Conservation (phyloP, 352 stramenopile species). For the Thalassiosira sp. region DNA sequence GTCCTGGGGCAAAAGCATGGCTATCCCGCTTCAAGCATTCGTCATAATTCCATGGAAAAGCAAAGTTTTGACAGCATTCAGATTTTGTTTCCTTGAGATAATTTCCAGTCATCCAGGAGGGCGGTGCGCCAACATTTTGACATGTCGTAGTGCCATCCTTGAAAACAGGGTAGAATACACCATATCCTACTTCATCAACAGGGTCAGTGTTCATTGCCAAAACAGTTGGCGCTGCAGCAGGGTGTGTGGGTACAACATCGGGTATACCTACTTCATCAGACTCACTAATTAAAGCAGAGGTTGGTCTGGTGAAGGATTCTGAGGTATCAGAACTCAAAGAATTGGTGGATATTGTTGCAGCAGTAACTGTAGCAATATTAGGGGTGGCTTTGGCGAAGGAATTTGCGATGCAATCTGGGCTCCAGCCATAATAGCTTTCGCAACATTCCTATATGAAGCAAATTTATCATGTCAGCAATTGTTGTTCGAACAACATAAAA, state of each 20-base stretch:
- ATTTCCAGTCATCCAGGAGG: conserved; percentile 5
- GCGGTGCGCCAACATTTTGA: conserved; percentile 6
- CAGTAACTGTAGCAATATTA: neutral
- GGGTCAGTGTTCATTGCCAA: neutral
- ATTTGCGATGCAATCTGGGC: neutral
- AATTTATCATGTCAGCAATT: neutral
- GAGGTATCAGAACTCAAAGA: neutral
- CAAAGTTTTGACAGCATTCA: conserved; percentile 9
- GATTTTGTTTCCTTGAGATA: conserved; percentile 1
- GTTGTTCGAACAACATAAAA: neutral
- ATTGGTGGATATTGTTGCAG: neutral
- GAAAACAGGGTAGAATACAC: conserved; percentile 17
- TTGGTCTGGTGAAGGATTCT: neutral
- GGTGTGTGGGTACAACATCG: neutral
- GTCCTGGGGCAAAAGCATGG: neutral
- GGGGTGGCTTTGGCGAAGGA: neutral
- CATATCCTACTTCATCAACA: neutral
- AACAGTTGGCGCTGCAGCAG: neutral
- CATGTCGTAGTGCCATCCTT: conserved; percentile 10
- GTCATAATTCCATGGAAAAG: conserved; percentile 17
- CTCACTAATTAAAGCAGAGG: neutral
- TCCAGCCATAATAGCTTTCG: conserved; percentile 6
- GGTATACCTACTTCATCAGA: neutral
- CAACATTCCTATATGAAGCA: conserved; percentile 31
- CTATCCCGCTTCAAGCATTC: neutral